phyloP scores from a whole-genome alignment of 495 filamentous ascomycete species.

The Elaphomyces granulatus region DNA sequence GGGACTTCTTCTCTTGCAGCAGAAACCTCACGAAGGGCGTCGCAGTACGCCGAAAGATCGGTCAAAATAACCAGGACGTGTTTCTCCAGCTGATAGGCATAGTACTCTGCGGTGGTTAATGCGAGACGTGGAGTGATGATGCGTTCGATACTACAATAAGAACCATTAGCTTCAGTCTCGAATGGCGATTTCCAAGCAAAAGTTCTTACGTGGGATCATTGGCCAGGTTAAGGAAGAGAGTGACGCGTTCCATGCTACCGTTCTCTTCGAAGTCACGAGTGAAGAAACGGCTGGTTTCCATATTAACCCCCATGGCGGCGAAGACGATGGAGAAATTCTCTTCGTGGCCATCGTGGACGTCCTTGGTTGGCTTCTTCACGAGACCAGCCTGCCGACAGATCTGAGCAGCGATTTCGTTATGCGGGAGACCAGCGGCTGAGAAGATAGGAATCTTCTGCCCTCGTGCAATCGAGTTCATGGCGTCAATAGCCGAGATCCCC shows the following conservation, averaged over 20 bases:
- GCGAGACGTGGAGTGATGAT: slow-evolving; percentile 99
- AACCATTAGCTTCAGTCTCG: slow-evolving; percentile 4
- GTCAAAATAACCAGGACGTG: slow-evolving; percentile 98
- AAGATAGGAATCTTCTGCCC: slow-evolving; percentile 99
- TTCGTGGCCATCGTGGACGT: slow-evolving; percentile 89
- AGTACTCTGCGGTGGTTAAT: slow-evolving; percentile 98
- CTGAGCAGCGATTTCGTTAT: slow-evolving; percentile 97
- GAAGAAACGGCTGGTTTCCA: slow-evolving; percentile 98
- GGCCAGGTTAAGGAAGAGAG: slow-evolving; percentile 95
- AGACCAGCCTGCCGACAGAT: slow-evolving; percentile 94
- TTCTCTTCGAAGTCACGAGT: slow-evolving; percentile 99
- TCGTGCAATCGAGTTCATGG: slow-evolving; percentile 99
- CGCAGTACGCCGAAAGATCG: slow-evolving; percentile 95
- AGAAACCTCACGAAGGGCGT: slow-evolving; percentile 95
- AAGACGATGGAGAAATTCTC: slow-evolving; percentile 99
- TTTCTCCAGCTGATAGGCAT: slow-evolving; percentile 99
- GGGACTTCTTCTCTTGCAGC: slow-evolving; percentile 98
- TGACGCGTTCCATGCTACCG: slow-evolving; percentile 91
- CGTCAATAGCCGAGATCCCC: slow-evolving; percentile 98
- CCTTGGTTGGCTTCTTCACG: slow-evolving; percentile 82
- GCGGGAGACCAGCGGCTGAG: slow-evolving; percentile 93
- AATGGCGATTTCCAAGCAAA: slow-evolving; percentile 5
- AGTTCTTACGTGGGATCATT: slow-evolving; percentile 93
- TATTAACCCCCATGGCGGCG: slow-evolving; percentile 99
- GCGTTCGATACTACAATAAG: slow-evolving; percentile 75